A percentile compares a stretch with the other conserved stretches of the same genome.
phyloP scores from a whole-genome alignment of 371 early-diverging fungal species.

The Entomophthora muscae region DNA sequence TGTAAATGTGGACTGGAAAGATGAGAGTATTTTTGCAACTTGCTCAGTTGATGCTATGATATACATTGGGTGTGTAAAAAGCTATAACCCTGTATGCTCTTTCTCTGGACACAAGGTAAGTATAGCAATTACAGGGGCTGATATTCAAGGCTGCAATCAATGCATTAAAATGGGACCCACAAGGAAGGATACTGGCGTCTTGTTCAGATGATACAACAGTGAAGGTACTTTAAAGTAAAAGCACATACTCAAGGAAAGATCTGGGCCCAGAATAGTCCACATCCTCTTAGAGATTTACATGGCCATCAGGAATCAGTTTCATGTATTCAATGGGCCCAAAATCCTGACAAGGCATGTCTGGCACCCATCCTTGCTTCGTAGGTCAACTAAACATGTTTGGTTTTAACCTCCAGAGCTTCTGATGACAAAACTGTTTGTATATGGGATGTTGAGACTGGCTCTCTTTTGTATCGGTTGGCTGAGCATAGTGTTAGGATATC shows the following conservation, averaged over 20 bases:
- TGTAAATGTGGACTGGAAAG: conserved; percentile 87
- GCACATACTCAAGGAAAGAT: conserved; percentile 3
- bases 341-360: conserved; percentile 7
- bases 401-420: no score
- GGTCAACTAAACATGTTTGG: conserved; percentile 9
- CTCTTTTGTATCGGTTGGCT: conserved; percentile 49
- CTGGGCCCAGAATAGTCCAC: conserved; percentile 22
- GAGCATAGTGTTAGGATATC: conserved; percentile 69
- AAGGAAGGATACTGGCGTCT: conserved; percentile 64
- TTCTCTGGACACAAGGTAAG: conserved; percentile 53
- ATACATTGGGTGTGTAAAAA: conserved; percentile 57
- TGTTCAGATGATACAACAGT: conserved; percentile 84
- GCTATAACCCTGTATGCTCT: conserved; percentile 35
- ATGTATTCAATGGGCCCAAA: conserved; percentile 53
- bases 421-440: conserved; percentile 78
- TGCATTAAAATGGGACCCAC: conserved; percentile 73
- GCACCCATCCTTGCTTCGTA: conserved; percentile 14
- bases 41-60: conserved; percentile 70
- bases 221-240: conserved; percentile 33
- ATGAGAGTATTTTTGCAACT: conserved; percentile 78
- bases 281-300: conserved; percentile 31
- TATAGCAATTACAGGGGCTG: not conserved
- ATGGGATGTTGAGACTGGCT: conserved; percentile 66
- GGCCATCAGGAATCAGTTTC: conserved; percentile 67
- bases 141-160: conserved; percentile 54